Evolutionary conservation across 345 rosid species (phyloP), one percentile per base, ranked within the genome.

Genomic region (Streptanthus diversifolius): DNA sequence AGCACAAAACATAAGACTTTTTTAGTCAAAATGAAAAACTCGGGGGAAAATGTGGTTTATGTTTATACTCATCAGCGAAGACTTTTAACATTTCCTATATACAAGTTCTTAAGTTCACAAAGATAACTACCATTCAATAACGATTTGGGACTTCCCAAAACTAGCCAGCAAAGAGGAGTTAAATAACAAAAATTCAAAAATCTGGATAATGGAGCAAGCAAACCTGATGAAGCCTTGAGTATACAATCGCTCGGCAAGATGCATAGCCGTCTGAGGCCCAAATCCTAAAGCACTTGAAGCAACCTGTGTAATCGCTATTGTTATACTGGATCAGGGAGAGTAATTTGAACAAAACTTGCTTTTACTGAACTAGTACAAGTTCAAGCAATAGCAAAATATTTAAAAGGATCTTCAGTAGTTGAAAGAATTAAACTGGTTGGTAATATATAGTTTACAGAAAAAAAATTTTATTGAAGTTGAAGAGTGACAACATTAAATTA

Each of bases 201-300:
- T 65, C 64, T 4, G 77, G 9, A 69, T 22, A 51, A 17, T 41
- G 71, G 17, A 37, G 73, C 37, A 24, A 63, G 33, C 72, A 33
- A 59, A 93, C 98, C 98, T 93, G 78, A 93, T 93, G 81, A 82
- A 90, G 71, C 97, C 97, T 75, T 89, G 96, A 62, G 89, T 91
- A 76, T 93, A 93, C 70, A 93, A 80, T 77, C 91, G 88, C 75
- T 93, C 98, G 19, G 97, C 90, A 44, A 91, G 77, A 54, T 93
- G 96, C 98, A 93, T 93, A 72, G 98, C 82, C 74, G 80, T 75
- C 77, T 93, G 98, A 82, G 98, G 98, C 62, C 97, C 98, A 71
- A 86, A 78, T 22, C 97, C 97, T 75, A 93, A 72, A 52, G 98
- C 90, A 82, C 98, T 90, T 56, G 98, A 93, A 72, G 97, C 97